Evolutionary conservation across 371 early-diverging fungal genomes (phyloP).

Genomic region (Mortierella sp.): DNA sequence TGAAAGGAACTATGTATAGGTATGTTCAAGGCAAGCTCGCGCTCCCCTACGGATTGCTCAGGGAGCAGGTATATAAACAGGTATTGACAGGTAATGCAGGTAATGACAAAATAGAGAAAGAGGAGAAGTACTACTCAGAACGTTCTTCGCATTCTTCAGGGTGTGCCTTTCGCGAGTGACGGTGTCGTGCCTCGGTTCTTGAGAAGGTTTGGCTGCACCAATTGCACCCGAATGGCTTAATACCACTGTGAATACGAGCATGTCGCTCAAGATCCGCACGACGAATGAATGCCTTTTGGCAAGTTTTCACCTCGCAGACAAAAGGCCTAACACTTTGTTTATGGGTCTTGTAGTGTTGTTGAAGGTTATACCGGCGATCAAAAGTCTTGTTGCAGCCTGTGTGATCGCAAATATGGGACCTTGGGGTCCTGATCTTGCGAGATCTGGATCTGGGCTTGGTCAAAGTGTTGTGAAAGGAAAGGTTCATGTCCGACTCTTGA

Average conservation of each 20-base stretch:
- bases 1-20: too few relatives aligned
- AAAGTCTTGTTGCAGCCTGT: conserved; percentile 15
- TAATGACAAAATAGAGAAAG: too few relatives aligned
- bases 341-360: conserved; percentile 14
- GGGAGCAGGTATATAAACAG: too few relatives aligned
- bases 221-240: not conserved
- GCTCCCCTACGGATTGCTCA: too few relatives aligned
- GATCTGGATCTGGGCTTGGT: not conserved
- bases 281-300: conserved; percentile 1
- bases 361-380: conserved; percentile 9
- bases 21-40: too few relatives aligned
- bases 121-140: not conserved
- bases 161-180: conserved; percentile 11
- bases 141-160: not conserved
- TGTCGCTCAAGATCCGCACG: conserved; percentile 13
- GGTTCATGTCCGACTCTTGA: not conserved
- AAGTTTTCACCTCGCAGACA: not conserved
- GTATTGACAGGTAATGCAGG: too few relatives aligned
- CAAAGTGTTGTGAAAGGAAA: not conserved
- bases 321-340: not conserved
- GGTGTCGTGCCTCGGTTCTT: conserved; percentile 3
- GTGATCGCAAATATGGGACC: not conserved
- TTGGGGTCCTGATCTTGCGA: not conserved
- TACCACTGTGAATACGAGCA: not conserved
- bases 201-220: not conserved